Evolutionary conservation across 345 rosid species (phyloP), one percentile per base, ranked within the genome.

Genomic region (Clarkia xantiana): DNA sequence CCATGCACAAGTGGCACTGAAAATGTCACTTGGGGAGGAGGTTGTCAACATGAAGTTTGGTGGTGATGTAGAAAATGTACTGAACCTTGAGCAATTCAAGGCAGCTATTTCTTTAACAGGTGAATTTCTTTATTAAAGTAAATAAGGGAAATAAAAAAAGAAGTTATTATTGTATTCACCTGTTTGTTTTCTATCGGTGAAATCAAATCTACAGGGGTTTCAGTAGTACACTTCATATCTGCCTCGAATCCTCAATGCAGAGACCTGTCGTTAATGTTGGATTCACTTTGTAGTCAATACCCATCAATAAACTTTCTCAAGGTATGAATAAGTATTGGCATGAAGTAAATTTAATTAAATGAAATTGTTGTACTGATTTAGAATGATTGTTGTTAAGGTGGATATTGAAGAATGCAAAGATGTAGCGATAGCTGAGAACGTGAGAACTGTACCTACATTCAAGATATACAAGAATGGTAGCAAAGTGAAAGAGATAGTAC

Each of bases 21-120:
- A 80, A 77, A 93, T 80, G 64, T 93, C 91, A 51, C 84, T 77
- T 0, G 99, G 99, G 14, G 95, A 82, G 67, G 94, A 80, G 59
- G 95, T 93, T 38, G 47, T 76, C 55, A 84, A 93, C 69, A 70
- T 93, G 95, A 82, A 87, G 66, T 93, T 93, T 59, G 95, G 96
- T 19, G 89, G 96, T 49, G 95, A 82, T 64, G 99, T 93, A 45
- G 99, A 84, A 74, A 74, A 77, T 62, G 77, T 80, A n/a, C 56
- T 55, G 23, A 76, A 74, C 40, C 69, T 76, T 52, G 94, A 82
- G 62, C 90, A 78, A 73, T 82, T 93, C 62, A 76, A 61, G 68
- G 86, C 88, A 51, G 94, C 94, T 47, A 44, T 87, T 48, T 82
- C 91, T 46, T 69, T 77, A 39, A 84, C 90, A 2, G 91, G 99